Base-by-base conservation (phyloP, 2,329 filamentous ascomycete genomes). In the Annulohypoxylon truncatum region DNA sequence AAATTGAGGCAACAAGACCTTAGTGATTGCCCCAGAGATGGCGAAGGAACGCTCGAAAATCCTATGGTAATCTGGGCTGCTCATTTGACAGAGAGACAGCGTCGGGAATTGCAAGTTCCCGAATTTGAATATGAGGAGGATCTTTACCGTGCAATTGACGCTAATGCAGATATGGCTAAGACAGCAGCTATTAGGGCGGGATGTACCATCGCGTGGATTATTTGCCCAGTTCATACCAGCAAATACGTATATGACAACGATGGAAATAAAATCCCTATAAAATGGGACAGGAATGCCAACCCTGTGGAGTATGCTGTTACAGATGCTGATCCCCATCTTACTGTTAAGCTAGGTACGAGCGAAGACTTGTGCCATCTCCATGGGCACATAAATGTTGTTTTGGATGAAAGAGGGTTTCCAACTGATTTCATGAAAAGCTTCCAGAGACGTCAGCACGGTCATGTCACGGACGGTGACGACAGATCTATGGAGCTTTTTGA, bases 161-260 rank as follows among this genome's bases (percentile, higher is more conserved):
- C 60, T 35, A 67, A 67, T 15, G 8, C 61, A 42, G 64, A 67
- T 13, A 64, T 67, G 40, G 64, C 64, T 2, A 67, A 67, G 56
- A 61, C 64, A 24, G 61, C 33, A 38, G 64, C 64, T 40, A 31
- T 64, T 4, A 50, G 55, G 15, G 18, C 18, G 4, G 52, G 61
- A 4, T 64, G 60, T 24, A 67, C 64, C 7, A 56, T 67, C 9
- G 61, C 51, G 4, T 67, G 64, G 64, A 64, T 67, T 31, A 46
- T 67, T 4, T 67, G 64, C 7, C 64, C 64, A 1, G 56, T 67
- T 20, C 64, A 64, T 35, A 15, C 4, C 8, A 67, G 35, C 10
- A 64, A 67, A 50, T 64, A 64, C 4, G 55, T 53, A n/a, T 51
- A 64, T 18, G 52, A 64, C 18, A 28, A 20, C 4, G 35, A 54